Evolutionary conservation across 2,329 filamentous ascomycete genomes (phyloP).

Genomic region (Colletotrichum sp.): DNA sequence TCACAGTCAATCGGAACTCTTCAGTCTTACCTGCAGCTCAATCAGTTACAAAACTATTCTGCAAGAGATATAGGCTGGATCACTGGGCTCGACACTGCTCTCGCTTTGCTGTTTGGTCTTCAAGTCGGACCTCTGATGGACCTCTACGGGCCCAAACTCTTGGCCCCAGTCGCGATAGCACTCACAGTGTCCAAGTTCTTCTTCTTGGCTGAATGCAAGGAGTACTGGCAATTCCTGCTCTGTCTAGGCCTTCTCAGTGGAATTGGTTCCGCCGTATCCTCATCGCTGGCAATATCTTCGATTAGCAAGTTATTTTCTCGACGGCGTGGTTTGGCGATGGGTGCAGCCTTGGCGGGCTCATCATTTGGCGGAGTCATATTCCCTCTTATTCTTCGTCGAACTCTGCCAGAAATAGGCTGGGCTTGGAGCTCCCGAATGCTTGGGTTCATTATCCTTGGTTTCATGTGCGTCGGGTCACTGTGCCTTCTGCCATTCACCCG

Average conservation of each 20-base stretch:
- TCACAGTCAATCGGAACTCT: constrained; percentile 51
- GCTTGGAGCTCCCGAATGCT: constrained; percentile 29
- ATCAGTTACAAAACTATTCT: constrained; percentile 46
- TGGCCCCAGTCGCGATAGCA: constrained; percentile 39
- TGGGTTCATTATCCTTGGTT: constrained; percentile 30
- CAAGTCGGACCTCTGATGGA: constrained; percentile 54
- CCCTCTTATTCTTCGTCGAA: constrained; percentile 34
- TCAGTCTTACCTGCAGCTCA: constrained; percentile 47
- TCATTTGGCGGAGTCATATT: constrained; percentile 33
- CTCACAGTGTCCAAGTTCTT: constrained; percentile 44
- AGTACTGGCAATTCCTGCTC: constrained; percentile 53
- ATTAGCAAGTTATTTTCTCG: constrained; percentile 32
- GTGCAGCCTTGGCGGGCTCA: constrained; percentile 24
- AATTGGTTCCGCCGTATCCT: constrained; percentile 41
- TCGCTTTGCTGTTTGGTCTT: constrained; percentile 47
- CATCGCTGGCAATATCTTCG: constrained; percentile 34
- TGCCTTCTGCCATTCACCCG: constrained; percentile 38
- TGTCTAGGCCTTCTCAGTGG: constrained; percentile 35
- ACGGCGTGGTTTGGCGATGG: constrained; percentile 27
- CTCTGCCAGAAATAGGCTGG: constrained; percentile 32
- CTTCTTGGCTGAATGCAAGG: constrained; percentile 47
- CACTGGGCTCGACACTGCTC: constrained; percentile 46
- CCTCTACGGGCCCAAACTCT: constrained; percentile 44
- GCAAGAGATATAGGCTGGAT: constrained; percentile 54
- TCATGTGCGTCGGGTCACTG: constrained; percentile 28